These are phyloP conservation scores for Pseudogymnoascus sp. DNA, from an alignment of 2,329 filamentous ascomycete species.

Conservation along the genomic window DNA sequence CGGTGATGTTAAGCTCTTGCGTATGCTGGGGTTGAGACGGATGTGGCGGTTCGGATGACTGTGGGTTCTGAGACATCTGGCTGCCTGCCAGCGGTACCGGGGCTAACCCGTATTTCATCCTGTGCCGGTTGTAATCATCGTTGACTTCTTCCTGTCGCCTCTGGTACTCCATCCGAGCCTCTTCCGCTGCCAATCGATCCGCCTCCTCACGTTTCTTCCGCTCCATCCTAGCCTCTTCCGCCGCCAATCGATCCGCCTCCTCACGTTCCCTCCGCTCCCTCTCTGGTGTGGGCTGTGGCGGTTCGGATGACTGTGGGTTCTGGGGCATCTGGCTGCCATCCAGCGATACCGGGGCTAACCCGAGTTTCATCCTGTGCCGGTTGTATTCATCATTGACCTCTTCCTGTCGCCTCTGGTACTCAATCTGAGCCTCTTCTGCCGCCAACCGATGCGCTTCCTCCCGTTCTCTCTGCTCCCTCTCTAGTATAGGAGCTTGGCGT, in stretches of 20 bases:
- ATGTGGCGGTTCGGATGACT: background rate
- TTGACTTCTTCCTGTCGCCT: background rate
- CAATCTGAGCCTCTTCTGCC: background rate
- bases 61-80: background rate
- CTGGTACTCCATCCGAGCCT: background rate
- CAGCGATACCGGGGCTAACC: background rate
- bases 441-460: background rate
- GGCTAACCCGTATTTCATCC: background rate
- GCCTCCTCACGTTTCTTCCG: background rate
- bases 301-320: background rate
- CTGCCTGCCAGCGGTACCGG: background rate
- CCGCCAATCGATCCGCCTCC: background rate
- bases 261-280: background rate
- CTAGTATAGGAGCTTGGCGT: background rate
- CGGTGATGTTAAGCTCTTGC: background rate
- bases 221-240: background rate
- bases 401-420: background rate
- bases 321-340: background rate
- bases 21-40: background rate
- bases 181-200: background rate
- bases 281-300: background rate
- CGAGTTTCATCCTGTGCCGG: background rate
- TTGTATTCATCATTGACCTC: background rate
- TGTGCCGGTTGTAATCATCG: background rate
- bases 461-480: background rate